A percentile compares a stretch with the other conserved stretches of the same genome.
Conservation (phyloP, 345 rosid species). For the Acer yangbiense region DNA sequence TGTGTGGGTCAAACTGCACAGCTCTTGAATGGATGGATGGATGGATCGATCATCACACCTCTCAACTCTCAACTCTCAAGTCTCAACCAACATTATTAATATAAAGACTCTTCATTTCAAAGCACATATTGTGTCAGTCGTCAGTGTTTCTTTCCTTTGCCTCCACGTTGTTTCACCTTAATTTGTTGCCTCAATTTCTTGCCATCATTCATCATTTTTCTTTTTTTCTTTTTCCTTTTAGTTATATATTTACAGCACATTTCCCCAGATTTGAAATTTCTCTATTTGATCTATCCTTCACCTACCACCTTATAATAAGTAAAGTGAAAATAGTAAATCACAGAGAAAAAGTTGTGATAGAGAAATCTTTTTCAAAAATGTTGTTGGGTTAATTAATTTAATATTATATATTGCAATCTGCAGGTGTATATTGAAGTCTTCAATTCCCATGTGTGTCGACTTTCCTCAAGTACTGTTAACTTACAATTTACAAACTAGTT, state of each 20-base stretch:
- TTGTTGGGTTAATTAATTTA: conserved; percentile 21
- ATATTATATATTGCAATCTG: conserved; percentile 4
- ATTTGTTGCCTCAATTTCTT: background rate
- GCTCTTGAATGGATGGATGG: background rate
- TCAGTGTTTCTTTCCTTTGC: conserved; percentile 38
- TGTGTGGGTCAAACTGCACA: conserved; percentile 35
- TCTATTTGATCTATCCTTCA: background rate
- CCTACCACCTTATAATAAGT: background rate
- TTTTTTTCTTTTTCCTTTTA: background rate
- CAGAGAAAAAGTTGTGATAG: background rate
- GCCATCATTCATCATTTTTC: conserved; percentile 18
- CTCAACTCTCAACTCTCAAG: background rate
- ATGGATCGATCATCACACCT: background rate
- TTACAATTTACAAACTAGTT: background rate
- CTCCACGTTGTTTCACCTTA: conserved; percentile 31
- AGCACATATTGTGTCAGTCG: no score
- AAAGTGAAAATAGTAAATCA: background rate
- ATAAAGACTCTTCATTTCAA: no score
- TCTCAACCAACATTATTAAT: conserved; percentile 36
- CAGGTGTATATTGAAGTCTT: background rate
- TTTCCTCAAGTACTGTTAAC: conserved; percentile 12
- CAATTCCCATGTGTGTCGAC: conserved; percentile 24
- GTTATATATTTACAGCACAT: conserved; percentile 16
- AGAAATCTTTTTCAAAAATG: background rate
- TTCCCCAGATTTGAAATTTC: conserved; percentile 21